Percentiles rank a stretch among this genome's conserved stretches.
Conservation (phyloP, 2,329 filamentous ascomycete genomes). For the Balansia obtecta region DNA sequence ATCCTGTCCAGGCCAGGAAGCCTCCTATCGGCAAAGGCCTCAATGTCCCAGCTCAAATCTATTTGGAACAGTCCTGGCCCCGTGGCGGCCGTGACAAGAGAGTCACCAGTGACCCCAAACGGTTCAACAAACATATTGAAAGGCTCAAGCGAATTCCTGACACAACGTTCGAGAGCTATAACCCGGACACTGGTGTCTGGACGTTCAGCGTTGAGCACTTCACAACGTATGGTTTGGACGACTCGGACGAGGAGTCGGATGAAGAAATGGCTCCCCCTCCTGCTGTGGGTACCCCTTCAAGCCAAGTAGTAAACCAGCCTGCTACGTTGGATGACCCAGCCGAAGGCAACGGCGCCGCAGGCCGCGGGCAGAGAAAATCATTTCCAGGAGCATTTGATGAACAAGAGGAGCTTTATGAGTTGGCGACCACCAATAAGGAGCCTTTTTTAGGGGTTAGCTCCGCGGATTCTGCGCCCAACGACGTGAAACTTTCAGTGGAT, state of each 20-base stretch:
- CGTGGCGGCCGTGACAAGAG: slow-evolving; percentile 48
- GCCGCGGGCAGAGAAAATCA: slow-evolving; percentile 36
- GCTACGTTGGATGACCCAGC: slow-evolving; percentile 11
- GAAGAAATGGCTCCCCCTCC: slow-evolving; percentile 22
- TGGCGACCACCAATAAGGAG: slow-evolving; percentile 43
- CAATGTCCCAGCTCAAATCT: slow-evolving; percentile 81
- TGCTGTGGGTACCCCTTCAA: background rate
- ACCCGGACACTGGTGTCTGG: slow-evolving; percentile 73
- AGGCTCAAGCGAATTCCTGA: slow-evolving; percentile 67
- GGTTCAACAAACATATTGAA: slow-evolving; percentile 70
- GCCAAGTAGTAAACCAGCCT: slow-evolving; percentile 14
- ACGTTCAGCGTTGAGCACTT: slow-evolving; percentile 91
- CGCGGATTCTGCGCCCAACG: slow-evolving; percentile 62
- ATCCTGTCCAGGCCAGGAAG: slow-evolving; percentile 64
- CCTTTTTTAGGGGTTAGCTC: slow-evolving; percentile 93
- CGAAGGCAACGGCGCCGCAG: slow-evolving; percentile 44
- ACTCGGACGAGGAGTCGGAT: slow-evolving; percentile 60
- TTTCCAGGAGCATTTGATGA: slow-evolving; percentile 76
- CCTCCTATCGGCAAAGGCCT: slow-evolving; percentile 76
- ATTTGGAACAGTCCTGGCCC: slow-evolving; percentile 89
- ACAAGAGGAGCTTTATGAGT: slow-evolving; percentile 39
- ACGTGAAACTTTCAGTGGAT: slow-evolving; percentile 45
- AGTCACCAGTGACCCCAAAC: slow-evolving; percentile 41
- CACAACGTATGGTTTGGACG: slow-evolving; percentile 85
- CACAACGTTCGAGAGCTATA: slow-evolving; percentile 74